Evolutionary conservation across 2,329 filamentous ascomycete species (phyloP), one percentile per base, ranked within the genome.

Genomic region (Triangularia verruculosa): DNA sequence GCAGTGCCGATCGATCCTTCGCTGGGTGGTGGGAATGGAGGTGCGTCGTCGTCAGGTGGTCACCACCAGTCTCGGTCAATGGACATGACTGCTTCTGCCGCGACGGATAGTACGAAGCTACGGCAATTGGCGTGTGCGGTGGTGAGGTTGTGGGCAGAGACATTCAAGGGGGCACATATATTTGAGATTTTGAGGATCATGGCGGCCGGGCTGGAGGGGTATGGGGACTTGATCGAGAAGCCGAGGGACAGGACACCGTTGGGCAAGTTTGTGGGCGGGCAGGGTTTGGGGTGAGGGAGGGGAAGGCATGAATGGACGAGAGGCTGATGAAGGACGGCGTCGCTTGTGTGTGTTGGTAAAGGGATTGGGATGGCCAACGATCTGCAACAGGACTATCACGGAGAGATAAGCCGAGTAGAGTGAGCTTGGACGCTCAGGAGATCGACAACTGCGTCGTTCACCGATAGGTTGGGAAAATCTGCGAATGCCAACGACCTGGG

Each of bases 181-280:
- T 87, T 87, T 68, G 84, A 87, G 63, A 79, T 86, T 64, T 80
- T 87, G 51, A 82, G 82, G 69, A 80, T 83, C 2, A 85, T 88
- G 78, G 84, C 83, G 0, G 77, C 78, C 15, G 83, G 83, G 15
- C 70, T 88, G 57, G 84, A 87, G 62, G 79, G 80, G 3, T 87
- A 86, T 68, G 84, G 83, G 1, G 82, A 85, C 61, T 70, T 86
- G 64, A 73, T 86, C 32, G 83, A 86, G 70, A 86, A 85, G 72
- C 80, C 81, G 4, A 75, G 79, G 30, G 82, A 83, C 57, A 76
- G 80, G 64, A 80, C 79, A 47, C 78, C 79, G 0, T 67, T 82
- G 15, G 76, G 76, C 7, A 72, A 67, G 59, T 64, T 69, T 32
- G 68, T 57, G 4, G 56, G 65, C 24, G 66, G 63, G 34, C 64